Base-by-base conservation (phyloP, 2,329 filamentous ascomycete genomes). In the Chrysosporium queenslandicum region DNA sequence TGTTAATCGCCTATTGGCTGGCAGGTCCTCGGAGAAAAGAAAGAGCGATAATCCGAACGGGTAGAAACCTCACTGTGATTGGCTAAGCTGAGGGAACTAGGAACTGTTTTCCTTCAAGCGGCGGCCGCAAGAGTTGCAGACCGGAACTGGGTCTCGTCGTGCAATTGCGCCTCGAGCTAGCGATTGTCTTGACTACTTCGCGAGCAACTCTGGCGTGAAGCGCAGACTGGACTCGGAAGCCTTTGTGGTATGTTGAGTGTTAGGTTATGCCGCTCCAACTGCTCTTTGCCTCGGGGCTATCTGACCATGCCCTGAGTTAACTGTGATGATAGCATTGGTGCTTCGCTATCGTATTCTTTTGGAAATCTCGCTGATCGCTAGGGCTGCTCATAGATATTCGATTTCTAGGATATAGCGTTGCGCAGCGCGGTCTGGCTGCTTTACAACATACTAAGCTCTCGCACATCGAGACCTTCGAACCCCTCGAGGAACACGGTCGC, bases 61-160 rank as follows among this genome's bases (percentile, higher is more conserved):
- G 5, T 3, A 40, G 6, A 23, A 30, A 12, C 25, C 8, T 11
- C 27, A 3, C 14, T 30, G 12, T 45, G 42, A 45, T 45, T 45
- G 42, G 42, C 25, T 32, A 3, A 12, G 7, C 12, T 9, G 16
- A 30, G 42, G n/a, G 42, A 45, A 32, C 27, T 30, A 2, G n/a
- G 42, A 45, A 9, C 20, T 47, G 45, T 47, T 47, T 47, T 37
- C 27, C n/a, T 37, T 47, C 18, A 46, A 34, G 30, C 20, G 36
- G 12, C 18, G 11, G 16, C 21, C 21, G 20, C 12, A 3, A 18
- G 6, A 18, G 27, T 30, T 27, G 42, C 42, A 45, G 27, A 23
- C 45, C 14, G 11, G 20, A 7, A 20, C 16, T 37, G 27, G 20
- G 9, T 8, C 29, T 25, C 20, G 1, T 37, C 21, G 45, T 47